Percentiles rank a stretch among this genome's conserved stretches.
phyloP scores from a whole-genome alignment of 441 rosid species.

The Pelargonium citronellum region DNA sequence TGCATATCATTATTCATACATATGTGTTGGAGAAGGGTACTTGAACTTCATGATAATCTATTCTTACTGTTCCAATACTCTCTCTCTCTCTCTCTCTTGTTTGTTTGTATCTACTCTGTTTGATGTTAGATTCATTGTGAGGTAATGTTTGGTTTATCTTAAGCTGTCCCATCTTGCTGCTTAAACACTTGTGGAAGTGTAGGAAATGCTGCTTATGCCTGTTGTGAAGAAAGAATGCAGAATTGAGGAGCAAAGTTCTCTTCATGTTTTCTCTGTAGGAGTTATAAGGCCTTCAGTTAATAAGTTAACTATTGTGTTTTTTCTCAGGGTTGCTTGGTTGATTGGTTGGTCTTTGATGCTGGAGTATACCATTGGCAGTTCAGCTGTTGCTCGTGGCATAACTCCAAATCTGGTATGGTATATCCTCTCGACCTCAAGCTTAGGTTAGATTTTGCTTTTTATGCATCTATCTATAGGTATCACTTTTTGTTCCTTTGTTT shows the following conservation, averaged over 20 bases:
- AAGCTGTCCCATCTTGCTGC: conserved; percentile 4
- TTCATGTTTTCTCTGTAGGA: not conserved
- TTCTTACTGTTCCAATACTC: not conserved
- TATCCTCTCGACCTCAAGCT: conserved; percentile 5
- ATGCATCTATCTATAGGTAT: not conserved
- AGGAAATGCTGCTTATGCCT: not conserved
- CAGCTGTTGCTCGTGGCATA: conserved; percentile 97
- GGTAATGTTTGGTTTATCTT: not conserved
- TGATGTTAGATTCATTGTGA: not conserved
- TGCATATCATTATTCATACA: conserved; percentile 93
- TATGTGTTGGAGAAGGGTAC: conserved; percentile 97
- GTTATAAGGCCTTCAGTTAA: conserved; percentile 6
- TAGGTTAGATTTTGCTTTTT: not conserved
- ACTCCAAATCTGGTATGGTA: conserved; percentile 86
- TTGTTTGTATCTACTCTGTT: not conserved
- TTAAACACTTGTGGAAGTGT: not conserved
- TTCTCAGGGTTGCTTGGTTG: conserved; percentile 80
- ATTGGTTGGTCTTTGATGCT: conserved; percentile 89
- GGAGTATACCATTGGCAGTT: conserved; percentile 94
- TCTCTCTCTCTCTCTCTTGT: not conserved
- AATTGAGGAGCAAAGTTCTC: not conserved
- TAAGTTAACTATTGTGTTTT: conserved; percentile 13
- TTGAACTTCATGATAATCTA: not conserved
- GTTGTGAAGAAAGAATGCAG: not conserved
- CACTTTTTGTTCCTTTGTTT: conserved; percentile 7